A percentile compares a stretch with the other conserved stretches of the same genome.
These are phyloP conservation scores for Acanthamoeba royreba DNA, from an alignment of 208 protist genomes.

Conservation along the genomic window DNA sequence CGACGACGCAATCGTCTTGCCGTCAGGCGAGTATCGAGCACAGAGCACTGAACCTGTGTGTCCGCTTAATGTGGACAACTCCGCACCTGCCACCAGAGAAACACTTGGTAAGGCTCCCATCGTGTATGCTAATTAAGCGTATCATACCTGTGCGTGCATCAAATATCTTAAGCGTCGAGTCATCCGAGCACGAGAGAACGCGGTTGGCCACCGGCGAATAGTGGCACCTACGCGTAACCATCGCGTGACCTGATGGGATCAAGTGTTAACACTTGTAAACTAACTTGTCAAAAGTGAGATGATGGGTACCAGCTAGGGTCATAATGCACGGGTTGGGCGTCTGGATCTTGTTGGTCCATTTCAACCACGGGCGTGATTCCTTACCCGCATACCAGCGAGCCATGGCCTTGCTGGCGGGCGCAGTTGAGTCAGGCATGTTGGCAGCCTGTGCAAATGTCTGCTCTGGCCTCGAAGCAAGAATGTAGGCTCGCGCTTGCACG, in stretches of 20 bases:
- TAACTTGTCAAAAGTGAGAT: not conserved
- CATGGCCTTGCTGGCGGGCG: not conserved
- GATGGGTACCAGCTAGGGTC: constrained; percentile 45
- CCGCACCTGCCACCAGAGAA: too few species aligned
- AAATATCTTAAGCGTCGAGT: not conserved
- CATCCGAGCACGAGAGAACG: not conserved
- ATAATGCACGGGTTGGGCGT: constrained; percentile 30
- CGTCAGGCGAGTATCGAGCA: constrained; percentile 54
- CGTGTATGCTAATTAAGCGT: too few species aligned
- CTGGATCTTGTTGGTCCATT: constrained; percentile 64
- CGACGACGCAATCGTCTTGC: constrained; percentile 53
- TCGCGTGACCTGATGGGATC: not conserved
- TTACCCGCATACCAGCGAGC: not conserved
- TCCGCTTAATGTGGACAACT: not conserved
- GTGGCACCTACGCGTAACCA: not conserved
- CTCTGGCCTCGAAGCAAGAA: constrained; percentile 14
- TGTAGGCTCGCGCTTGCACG: constrained; percentile 33
- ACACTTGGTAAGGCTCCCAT: too few species aligned
- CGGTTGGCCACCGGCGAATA: not conserved
- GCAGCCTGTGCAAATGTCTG: constrained; percentile 62
- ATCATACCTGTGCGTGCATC: not conserved
- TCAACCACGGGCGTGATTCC: constrained; percentile 52
- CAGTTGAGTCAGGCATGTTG: constrained; percentile 56
- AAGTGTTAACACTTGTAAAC: not conserved
- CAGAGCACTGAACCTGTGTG: constrained; percentile 29